Evolutionary conservation across 2,329 filamentous ascomycete genomes (phyloP).

Genomic region (Sporothrix curviconia): DNA sequence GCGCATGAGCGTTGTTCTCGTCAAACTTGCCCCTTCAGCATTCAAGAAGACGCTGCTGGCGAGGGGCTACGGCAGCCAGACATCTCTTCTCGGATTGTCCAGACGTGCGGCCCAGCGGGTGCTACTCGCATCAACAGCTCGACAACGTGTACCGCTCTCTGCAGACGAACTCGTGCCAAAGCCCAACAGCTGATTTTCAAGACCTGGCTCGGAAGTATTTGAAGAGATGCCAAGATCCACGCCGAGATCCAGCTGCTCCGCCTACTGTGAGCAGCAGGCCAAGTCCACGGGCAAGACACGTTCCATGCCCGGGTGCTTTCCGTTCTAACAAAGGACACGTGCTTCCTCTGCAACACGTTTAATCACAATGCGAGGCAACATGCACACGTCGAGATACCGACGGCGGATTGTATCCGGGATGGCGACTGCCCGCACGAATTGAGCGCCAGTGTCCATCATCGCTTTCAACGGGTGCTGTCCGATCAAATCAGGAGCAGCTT

Average conservation of each 20-base stretch:
- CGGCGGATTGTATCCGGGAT: not conserved
- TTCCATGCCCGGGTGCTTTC: slow-evolving; percentile 1
- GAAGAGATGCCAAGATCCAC: slow-evolving; percentile 2
- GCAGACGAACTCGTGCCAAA: not conserved
- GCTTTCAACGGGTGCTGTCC: not conserved
- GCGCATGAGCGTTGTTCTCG: not conserved
- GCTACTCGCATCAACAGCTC: not conserved
- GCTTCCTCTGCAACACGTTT: not conserved
- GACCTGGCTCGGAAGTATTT: not conserved
- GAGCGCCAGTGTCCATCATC: not conserved
- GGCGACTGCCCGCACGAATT: not conserved
- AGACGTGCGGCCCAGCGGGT: not conserved
- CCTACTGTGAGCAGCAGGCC: not conserved
- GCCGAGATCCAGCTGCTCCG: slow-evolving; percentile 6
- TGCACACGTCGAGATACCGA: slow-evolving; percentile 5
- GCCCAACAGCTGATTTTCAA: not conserved
- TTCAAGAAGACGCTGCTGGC: not conserved
- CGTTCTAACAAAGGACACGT: slow-evolving; percentile 5
- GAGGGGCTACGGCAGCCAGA: not conserved
- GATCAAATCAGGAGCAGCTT: not conserved
- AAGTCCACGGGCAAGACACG: not conserved
- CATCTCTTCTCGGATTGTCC: not conserved
- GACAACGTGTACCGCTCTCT: not conserved
- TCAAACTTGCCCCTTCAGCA: not conserved
- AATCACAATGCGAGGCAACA: not conserved